Evolutionary conservation across 2,329 filamentous ascomycete genomes (phyloP), one percentile per base, ranked within the genome.

Genomic region (Emericellopsis cladophorae): DNA sequence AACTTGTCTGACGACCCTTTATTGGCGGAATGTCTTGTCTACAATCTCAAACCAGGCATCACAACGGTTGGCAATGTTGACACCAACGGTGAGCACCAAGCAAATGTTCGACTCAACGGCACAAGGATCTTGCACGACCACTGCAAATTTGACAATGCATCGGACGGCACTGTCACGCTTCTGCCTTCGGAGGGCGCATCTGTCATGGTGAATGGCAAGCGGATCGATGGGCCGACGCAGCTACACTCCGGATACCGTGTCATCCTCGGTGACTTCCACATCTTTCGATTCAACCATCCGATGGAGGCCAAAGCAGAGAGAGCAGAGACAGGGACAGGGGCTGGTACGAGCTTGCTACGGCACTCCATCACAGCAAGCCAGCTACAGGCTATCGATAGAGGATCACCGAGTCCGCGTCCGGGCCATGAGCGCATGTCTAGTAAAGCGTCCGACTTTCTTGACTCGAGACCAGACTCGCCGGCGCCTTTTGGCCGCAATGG

Each of bases 211-310:
- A 98, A 98, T 53, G 92, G 92, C 43, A 76, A 90, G 48, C 83
- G 89, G 15, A 84, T 96, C 41, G 79, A 88, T 41, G 88, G 89
- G 53, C 81, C 89, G 1, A 88, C 82, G 49, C 77, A 88, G 48
- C 69, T 98, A 35, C 82, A 89, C 54, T 95, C 89, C 52, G 92
- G 92, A 6, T 95, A 89, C 57, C 83, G 92, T 46, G 84, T 98
- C 41, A 98, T 98, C 46, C 70, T 98, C 9, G 92, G 92, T 33
- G 92, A 98, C 60, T 98, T 98, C 52, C 92, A 98, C 59, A 98
- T 98, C 45, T 96, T 98, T 64, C 75, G 92, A 42, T 98, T 98
- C 68, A 98, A 96, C 53, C 89, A 98, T 56, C 92, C 92, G 1
- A 83, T 95, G 69, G 92, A 98, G 64, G 92, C 92, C 24, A 80